Conservation (phyloP, 768 basidiomycete genomes). For the Phaffia tasmanica region DNA sequence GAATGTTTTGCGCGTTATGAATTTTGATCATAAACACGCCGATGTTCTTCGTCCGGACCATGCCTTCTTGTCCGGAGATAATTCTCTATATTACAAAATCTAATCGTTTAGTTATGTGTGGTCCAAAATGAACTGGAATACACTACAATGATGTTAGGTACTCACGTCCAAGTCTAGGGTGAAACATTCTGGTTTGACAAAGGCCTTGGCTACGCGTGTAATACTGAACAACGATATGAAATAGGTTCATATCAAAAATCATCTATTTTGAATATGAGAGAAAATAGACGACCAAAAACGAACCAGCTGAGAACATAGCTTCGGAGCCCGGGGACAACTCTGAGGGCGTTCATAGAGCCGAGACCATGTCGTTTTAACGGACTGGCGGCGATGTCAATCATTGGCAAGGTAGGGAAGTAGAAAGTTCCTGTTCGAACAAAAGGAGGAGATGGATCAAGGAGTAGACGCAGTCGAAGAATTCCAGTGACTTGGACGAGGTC, state of each 20-base stretch:
- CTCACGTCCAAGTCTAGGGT: slow-evolving; percentile 36
- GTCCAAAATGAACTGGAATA: background rate
- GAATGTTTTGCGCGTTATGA: slow-evolving; percentile 33
- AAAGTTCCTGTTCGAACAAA: slow-evolving; percentile 36
- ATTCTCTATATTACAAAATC: slow-evolving; percentile 25
- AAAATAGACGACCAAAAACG: too few species aligned
- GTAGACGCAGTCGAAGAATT: slow-evolving; percentile 34
- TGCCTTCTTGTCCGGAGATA: slow-evolving; percentile 35
- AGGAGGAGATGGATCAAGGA: slow-evolving; percentile 37
- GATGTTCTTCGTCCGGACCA: slow-evolving; percentile 32
- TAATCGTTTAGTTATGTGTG: too few species aligned
- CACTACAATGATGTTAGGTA: background rate
- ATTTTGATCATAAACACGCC: slow-evolving; percentile 36
- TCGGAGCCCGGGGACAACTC: slow-evolving; percentile 34
- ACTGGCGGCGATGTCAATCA: slow-evolving; percentile 37
- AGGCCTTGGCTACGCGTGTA: slow-evolving; percentile 34
- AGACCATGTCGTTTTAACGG: slow-evolving; percentile 32
- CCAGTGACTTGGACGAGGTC: slow-evolving; percentile 36
- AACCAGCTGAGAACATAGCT: slow-evolving; percentile 27
- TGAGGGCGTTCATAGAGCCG: slow-evolving; percentile 36
- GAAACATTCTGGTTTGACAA: slow-evolving; percentile 37
- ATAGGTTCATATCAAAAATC: too few species aligned
- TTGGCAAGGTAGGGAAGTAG: slow-evolving; percentile 35
- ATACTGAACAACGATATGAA: slow-evolving; percentile 28
- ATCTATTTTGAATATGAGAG: background rate